phyloP scores from a whole-genome alignment of 1,139 yeast species.

The Hemisphaericaspora lyxosophila region DNA sequence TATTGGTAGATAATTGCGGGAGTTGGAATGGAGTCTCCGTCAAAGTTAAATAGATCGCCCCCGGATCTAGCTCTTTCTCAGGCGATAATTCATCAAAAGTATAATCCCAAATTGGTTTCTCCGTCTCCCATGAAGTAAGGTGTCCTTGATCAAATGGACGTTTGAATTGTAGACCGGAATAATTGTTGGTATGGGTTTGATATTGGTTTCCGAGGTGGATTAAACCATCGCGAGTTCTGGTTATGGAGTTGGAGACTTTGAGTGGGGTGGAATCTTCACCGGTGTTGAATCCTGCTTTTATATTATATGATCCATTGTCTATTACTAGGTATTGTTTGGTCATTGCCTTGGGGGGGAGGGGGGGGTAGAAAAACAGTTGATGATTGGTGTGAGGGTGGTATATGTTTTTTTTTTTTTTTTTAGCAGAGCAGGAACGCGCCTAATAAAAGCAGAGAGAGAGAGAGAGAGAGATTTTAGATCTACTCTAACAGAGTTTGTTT shows the following conservation, averaged over 20 bases:
- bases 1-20: constrained; percentile 78
- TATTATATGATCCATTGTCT: constrained; percentile 86
- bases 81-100: constrained; percentile 42
- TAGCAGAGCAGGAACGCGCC: neutral
- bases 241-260: constrained; percentile 65
- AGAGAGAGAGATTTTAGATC: too few relatives aligned
- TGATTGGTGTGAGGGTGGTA: neutral
- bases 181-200: constrained; percentile 61
- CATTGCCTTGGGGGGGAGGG: neutral
- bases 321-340: constrained; percentile 36
- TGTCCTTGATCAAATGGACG: constrained; percentile 91
- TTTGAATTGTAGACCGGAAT: constrained; percentile 70
- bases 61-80: constrained; percentile 40
- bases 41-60: constrained; percentile 52
- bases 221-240: constrained; percentile 74
- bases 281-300: constrained; percentile 68
- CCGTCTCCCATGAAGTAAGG: constrained; percentile 86
- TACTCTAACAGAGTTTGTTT: too few relatives aligned
- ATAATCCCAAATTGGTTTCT: constrained; percentile 92
- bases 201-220: constrained; percentile 72
- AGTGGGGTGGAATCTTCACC: constrained; percentile 37
- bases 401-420: neutral
- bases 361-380: neutral
- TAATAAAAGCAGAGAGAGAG: too few relatives aligned
- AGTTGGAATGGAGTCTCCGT: constrained; percentile 83